Evolutionary conservation across 495 filamentous ascomycete genomes (phyloP).

Genomic region (Copromyces sp.): DNA sequence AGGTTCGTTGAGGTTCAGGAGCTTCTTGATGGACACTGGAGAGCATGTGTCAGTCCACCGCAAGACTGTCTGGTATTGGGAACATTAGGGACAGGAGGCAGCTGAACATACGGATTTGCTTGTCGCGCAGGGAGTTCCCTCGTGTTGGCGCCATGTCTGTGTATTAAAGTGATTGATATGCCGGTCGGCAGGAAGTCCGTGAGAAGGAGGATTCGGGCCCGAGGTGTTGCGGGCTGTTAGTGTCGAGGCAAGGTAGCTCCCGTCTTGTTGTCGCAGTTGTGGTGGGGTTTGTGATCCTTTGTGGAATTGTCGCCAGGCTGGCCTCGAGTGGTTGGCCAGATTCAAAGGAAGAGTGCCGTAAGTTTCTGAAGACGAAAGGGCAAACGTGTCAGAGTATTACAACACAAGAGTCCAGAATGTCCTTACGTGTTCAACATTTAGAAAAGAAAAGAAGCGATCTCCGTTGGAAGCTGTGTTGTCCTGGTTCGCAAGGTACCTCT

Average conservation of each 20-base stretch:
- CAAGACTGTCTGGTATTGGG: not conserved
- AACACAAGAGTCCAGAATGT: not conserved
- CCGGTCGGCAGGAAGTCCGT: not conserved
- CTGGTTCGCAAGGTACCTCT: not conserved
- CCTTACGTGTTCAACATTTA: not conserved
- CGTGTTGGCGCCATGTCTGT: constrained; percentile 31
- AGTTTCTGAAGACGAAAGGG: not conserved
- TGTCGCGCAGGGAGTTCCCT: constrained; percentile 77
- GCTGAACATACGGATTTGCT: constrained; percentile 69
- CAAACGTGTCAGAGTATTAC: not conserved
- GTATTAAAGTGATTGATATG: not conserved
- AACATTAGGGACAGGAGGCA: constrained; percentile 27
- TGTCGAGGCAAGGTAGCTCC: not conserved
- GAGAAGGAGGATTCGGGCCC: not conserved
- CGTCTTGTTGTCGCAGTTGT: not conserved
- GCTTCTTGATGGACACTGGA: constrained; percentile 85
- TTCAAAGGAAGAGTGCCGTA: not conserved
- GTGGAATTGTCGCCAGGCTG: not conserved
- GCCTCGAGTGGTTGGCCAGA: not conserved
- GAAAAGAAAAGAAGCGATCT: not conserved
- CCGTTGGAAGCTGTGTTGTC: not conserved
- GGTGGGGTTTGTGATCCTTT: not conserved
- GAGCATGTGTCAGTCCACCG: constrained; percentile 9
- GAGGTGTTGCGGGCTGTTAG: not conserved
- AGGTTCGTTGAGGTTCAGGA: constrained; percentile 86